Conservation (phyloP, 1,284 basidiomycete genomes). For the Puccinia horiana region DNA sequence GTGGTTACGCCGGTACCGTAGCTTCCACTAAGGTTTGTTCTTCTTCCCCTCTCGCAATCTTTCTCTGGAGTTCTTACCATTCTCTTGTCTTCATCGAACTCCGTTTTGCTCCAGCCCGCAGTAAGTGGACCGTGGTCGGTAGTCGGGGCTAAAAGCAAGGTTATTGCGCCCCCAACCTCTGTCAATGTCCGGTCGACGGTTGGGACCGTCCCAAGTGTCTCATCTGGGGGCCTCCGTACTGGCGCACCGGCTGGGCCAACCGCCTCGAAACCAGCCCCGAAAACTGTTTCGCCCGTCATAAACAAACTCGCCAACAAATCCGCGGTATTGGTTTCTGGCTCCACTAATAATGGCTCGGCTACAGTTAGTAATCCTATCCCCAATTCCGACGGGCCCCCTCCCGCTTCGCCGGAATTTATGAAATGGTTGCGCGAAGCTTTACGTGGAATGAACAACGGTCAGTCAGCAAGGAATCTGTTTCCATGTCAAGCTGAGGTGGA, state of each 20-base stretch:
- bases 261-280: neutral
- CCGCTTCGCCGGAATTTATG: conserved; percentile 75
- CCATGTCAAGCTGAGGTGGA: conserved; percentile 53
- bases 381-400: conserved; percentile 29
- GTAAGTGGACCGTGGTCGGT: conserved; percentile 43
- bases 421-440: conserved; percentile 86
- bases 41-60: neutral
- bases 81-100: neutral
- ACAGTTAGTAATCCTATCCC: neutral
- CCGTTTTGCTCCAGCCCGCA: neutral
- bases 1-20: conserved; percentile 34
- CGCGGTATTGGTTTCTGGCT: neutral
- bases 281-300: neutral
- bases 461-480: conserved; percentile 58
- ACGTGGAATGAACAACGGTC: conserved; percentile 77
- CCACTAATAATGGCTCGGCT: neutral
- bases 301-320: neutral
- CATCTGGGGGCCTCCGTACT: neutral
- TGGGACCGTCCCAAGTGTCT: neutral
- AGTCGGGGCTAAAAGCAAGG: conserved; percentile 44
- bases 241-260: neutral
- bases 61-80: neutral
- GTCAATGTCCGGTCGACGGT: neutral
- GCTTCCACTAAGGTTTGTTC: conserved; percentile 16
- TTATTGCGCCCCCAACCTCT: conserved; percentile 32